Evolutionary conservation across 2,329 filamentous ascomycete species (phyloP).

Genomic region (Aspergillus novoparasiticus): DNA sequence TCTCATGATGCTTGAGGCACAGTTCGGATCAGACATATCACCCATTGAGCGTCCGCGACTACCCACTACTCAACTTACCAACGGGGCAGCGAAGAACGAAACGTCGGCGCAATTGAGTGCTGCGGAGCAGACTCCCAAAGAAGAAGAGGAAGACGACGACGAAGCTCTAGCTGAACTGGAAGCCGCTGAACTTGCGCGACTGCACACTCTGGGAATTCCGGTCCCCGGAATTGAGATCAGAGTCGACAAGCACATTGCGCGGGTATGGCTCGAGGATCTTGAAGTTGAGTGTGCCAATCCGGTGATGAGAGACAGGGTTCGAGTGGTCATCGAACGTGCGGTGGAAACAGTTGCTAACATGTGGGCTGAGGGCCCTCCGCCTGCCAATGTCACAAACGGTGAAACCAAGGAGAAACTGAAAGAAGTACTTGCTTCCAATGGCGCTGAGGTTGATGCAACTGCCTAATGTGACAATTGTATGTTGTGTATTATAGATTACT

Average conservation of each 20-base stretch:
- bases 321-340: slow-evolving; percentile 85
- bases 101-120: slow-evolving; percentile 2
- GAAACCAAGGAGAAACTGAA: slow-evolving; percentile 20
- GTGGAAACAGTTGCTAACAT: slow-evolving; percentile 83
- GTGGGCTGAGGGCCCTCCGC: slow-evolving; percentile 41
- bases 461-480: slow-evolving; percentile 20
- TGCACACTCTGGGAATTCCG: slow-evolving; percentile 83
- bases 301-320: slow-evolving; percentile 79
- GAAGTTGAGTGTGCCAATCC: slow-evolving; percentile 84
- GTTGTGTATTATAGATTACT: slow-evolving; percentile 20
- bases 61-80: slow-evolving; percentile 22
- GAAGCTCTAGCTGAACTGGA: slow-evolving; percentile 57
- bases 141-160: slow-evolving; percentile 45
- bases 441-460: slow-evolving; percentile 27
- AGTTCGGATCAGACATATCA: slow-evolving; percentile 85
- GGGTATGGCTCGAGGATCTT: slow-evolving; percentile 87
- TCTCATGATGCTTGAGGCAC: slow-evolving; percentile 94
- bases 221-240: slow-evolving; percentile 86
- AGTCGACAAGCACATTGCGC: slow-evolving; percentile 84
- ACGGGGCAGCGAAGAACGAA: slow-evolving; percentile 21
- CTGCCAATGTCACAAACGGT: slow-evolving; percentile 28
- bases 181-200: slow-evolving; percentile 70
- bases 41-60: slow-evolving; percentile 70
- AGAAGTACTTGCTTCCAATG: slow-evolving; percentile 20
- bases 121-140: slow-evolving; percentile 25